Evolutionary conservation across 768 basidiomycete species (phyloP).

Genomic region (Daedaleopsis sinensis): DNA sequence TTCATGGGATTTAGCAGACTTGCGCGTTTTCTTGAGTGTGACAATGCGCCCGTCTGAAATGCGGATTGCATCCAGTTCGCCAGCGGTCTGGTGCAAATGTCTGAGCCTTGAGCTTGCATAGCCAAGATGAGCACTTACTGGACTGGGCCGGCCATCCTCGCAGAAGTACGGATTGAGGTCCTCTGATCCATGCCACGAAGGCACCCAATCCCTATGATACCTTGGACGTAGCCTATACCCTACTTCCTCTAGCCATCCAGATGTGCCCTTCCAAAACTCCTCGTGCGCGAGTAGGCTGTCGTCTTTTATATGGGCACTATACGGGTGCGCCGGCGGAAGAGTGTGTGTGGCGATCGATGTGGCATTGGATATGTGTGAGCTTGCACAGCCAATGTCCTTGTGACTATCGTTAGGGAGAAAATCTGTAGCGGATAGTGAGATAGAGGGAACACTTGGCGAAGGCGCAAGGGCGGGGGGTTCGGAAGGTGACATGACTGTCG

Average conservation of each 20-base stretch:
- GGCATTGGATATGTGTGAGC: no score
- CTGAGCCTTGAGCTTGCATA: not conserved
- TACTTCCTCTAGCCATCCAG: not conserved
- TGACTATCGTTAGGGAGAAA: no score
- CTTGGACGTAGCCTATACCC: not conserved
- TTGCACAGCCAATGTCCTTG: no score
- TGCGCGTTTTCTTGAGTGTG: slow-evolving; percentile 19
- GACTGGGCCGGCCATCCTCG: not conserved
- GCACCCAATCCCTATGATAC: not conserved
- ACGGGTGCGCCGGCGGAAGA: not conserved
- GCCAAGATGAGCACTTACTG: not conserved
- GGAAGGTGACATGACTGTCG: no score
- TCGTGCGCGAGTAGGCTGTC: not conserved
- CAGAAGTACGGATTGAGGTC: not conserved
- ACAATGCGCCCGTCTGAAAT: slow-evolving; percentile 21
- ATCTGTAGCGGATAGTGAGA: no score
- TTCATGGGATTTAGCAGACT: slow-evolving; percentile 22
- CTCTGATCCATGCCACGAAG: not conserved
- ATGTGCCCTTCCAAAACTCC: not conserved
- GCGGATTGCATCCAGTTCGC: slow-evolving; percentile 26
- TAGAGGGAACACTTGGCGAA: no score
- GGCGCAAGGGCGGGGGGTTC: no score
- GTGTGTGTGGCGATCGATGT: not conserved
- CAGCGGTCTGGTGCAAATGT: not conserved
- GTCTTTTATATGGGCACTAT: not conserved